These are phyloP conservation scores for Tieghemostelium lacteum DNA, from an alignment of 78 protist genomes.

Conservation along the genomic window DNA sequence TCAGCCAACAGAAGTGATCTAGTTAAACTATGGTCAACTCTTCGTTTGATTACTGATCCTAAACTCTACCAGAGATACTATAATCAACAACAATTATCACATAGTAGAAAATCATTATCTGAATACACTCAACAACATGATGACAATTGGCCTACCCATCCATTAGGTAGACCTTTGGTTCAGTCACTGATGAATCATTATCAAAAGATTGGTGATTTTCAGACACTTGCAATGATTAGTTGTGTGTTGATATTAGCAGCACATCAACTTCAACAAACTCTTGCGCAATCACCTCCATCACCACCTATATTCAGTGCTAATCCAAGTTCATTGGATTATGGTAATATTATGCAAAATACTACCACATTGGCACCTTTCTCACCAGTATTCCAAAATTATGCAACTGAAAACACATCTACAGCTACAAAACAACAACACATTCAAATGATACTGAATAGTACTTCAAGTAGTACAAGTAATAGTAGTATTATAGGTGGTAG, in stretches of 20 bases:
- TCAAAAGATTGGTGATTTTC: conserved; percentile 62
- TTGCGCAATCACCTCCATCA: no score
- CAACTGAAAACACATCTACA: neutral
- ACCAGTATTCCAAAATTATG: neutral
- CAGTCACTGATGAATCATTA: conserved; percentile 49
- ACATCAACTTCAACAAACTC: conserved; percentile 18
- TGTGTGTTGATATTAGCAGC: conserved; percentile 59
- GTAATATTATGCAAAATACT: no score
- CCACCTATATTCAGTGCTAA: no score
- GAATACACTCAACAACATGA: conserved; percentile 8
- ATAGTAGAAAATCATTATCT: neutral
- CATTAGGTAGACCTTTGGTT: conserved; percentile 57
- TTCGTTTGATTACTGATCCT: conserved; percentile 37
- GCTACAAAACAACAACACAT: conserved; percentile 14
- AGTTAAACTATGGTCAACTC: conserved; percentile 38
- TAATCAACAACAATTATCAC: neutral
- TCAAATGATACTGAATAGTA: no score
- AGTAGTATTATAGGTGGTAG: neutral
- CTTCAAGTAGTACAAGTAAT: neutral
- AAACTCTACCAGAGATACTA: conserved; percentile 12
- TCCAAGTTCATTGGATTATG: neutral
- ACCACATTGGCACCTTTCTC: neutral
- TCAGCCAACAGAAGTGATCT: conserved; percentile 62
- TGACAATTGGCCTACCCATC: conserved; percentile 65
- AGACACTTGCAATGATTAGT: conserved; percentile 45